Conservation (phyloP, 352 stramenopile genomes). For the Phytophthora ramorum region DNA sequence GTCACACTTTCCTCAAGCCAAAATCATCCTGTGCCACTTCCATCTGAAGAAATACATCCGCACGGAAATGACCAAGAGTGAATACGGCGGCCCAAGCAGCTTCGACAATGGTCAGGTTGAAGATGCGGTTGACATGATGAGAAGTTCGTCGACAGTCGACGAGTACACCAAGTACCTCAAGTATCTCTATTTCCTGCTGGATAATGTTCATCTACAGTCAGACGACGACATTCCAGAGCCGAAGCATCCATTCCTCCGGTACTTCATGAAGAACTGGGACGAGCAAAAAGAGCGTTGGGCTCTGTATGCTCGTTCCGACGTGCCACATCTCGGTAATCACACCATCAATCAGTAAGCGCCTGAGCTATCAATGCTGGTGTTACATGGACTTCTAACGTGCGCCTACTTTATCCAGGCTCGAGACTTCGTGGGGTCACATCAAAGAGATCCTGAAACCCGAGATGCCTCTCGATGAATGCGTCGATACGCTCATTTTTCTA, state of each 20-base stretch:
- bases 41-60: background rate
- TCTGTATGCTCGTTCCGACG: constrained; percentile 5
- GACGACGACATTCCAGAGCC: background rate
- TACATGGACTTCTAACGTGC: background rate
- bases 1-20: background rate
- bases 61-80: background rate
- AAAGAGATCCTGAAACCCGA: background rate
- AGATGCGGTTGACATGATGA: background rate
- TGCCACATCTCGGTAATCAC: constrained; percentile 9
- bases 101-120: background rate
- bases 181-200: constrained; percentile 1
- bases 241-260: background rate
- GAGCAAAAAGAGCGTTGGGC: constrained; percentile 2
- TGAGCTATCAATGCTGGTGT: background rate
- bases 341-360: constrained; percentile 7
- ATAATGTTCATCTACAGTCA: background rate
- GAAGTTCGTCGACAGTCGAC: background rate
- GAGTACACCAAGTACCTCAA: constrained; percentile 8
- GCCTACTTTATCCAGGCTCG: background rate
- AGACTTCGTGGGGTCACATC: background rate
- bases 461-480: constrained; percentile 3
- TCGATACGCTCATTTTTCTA: constrained; percentile 10
- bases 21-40: background rate
- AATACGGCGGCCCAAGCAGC: background rate
- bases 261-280: constrained; percentile 3